These are phyloP conservation scores for Microstegium vimineum DNA, from an alignment of 176 grass and related monocot genomes.

Conservation along the genomic window DNA sequence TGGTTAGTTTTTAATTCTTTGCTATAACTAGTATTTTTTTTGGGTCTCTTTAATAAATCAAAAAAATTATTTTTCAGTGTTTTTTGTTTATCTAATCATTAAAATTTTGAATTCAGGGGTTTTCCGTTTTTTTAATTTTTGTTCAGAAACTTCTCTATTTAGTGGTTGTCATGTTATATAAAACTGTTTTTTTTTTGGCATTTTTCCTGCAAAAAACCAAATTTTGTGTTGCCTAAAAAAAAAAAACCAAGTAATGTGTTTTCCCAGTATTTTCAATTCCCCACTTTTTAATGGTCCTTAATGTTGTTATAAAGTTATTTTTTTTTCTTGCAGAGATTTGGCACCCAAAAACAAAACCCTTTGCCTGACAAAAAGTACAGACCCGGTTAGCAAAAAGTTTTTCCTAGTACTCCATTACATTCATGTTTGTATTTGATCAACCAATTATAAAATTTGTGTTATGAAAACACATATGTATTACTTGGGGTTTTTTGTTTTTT, in stretches of 20 bases:
- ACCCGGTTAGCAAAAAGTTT: constrained; percentile 55
- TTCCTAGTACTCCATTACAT: constrained; percentile 17
- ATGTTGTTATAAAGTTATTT: constrained; percentile 2
- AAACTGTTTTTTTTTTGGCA: background rate
- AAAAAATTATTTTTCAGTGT: background rate
- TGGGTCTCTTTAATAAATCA: background rate
- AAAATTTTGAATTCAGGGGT: background rate
- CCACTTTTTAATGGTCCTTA: background rate
- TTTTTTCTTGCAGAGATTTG: constrained; percentile 67
- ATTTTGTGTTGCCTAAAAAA: too few relatives aligned
- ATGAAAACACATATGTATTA: too few relatives aligned
- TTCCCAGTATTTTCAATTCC: background rate
- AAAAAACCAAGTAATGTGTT: too few relatives aligned
- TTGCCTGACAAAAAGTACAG: constrained; percentile 64
- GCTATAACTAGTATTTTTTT: background rate
- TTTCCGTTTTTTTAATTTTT: background rate
- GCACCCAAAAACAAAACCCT: constrained; percentile 47
- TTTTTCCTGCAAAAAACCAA: background rate
- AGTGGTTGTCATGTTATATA: background rate
- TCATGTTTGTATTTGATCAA: background rate
- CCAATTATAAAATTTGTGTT: too few relatives aligned
- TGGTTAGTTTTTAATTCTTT: background rate
- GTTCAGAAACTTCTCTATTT: background rate
- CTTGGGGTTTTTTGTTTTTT: background rate
- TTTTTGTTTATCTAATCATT: background rate